Evolutionary conservation across 2,329 filamentous ascomycete genomes (phyloP), one percentile per base, ranked within the genome.

Genomic region (Aspergillus terreus): DNA sequence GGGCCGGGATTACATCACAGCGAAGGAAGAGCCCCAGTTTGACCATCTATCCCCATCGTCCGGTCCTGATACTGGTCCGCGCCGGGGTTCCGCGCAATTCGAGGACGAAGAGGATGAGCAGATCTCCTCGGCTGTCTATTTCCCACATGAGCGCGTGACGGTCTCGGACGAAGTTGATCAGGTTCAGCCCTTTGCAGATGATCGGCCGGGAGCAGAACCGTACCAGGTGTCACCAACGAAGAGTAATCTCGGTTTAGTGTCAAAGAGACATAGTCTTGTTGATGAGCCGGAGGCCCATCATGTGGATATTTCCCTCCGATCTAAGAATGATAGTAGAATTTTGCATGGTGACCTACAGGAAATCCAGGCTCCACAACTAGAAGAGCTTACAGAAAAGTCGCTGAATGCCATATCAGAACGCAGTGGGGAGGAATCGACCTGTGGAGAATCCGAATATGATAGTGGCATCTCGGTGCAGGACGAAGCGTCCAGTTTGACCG

Each of bases 81-180:
- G 50, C 40, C 57, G 57, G 27, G 57, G 53, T 23, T 60, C 61
- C 6, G 56, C 57, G 9, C 65, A 63, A 19, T 71, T 72, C 23
- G 79, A 79, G 32, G 78, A 81, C 44, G 78, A 82, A n/a, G 80
- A 82, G 32, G 82, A 82, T 50, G 83, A 86, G 63, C 82, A 84
- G 54, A 86, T 86, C 36, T 83, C 82, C 0, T 85, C 82, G 25
- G 83, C 83, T 11, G 72, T 83, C 32, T 86, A 86, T 63, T 84
- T 82, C 57, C 83, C 83, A 21, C 83, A 86, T 68, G 78, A 82
- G 57, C 78, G 80, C 19, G 62, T 67, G n/a, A 58, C 64, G 11
- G 59, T 67, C 4, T 58, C 65, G 7, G 67, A 68, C 49, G 64
- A 62, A 27, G 59, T 63, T 45, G 61, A 66, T 46, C 54, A 49